These are phyloP conservation scores for Symbiodinium natans DNA, from an alignment of 73 alveolate species.

Conservation along the genomic window DNA sequence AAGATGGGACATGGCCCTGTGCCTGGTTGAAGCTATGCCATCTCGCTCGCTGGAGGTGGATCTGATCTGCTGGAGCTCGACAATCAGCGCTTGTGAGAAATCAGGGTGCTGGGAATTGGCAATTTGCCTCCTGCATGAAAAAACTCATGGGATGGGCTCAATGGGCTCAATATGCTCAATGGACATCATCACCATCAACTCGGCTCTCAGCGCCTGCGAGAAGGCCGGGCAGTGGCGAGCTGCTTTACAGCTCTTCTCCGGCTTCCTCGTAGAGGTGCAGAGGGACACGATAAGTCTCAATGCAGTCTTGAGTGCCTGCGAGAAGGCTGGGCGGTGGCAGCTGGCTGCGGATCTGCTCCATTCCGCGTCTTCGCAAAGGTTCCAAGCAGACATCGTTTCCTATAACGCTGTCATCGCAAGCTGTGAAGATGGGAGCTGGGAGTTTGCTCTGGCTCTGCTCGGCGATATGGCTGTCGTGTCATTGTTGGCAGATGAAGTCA, in stretches of 20 bases:
- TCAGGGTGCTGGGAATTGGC: slow-evolving; percentile 21
- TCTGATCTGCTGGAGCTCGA: not conserved
- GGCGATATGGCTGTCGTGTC: not conserved
- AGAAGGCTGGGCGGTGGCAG: slow-evolving; percentile 3
- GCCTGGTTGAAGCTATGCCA: not conserved
- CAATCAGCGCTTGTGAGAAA: not conserved
- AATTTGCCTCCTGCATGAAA: not conserved
- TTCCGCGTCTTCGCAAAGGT: not conserved
- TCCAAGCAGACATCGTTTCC: not conserved
- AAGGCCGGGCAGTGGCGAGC: not conserved
- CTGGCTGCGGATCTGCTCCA: not conserved
- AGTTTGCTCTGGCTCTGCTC: not conserved
- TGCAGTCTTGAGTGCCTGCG: slow-evolving; percentile 5
- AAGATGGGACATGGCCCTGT: not conserved
- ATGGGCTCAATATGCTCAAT: not conserved
- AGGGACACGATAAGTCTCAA: not conserved
- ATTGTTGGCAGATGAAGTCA: not conserved
- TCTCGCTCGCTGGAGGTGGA: not conserved
- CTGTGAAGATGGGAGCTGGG: not conserved
- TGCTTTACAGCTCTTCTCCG: not conserved
- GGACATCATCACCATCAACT: not conserved
- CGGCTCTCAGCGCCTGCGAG: not conserved
- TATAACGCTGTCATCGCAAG: not conserved
- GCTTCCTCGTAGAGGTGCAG: not conserved
- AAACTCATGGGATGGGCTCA: too few relatives aligned